Conservation (phyloP, 352 stramenopile genomes). For the Pythium pyrilobum region DNA sequence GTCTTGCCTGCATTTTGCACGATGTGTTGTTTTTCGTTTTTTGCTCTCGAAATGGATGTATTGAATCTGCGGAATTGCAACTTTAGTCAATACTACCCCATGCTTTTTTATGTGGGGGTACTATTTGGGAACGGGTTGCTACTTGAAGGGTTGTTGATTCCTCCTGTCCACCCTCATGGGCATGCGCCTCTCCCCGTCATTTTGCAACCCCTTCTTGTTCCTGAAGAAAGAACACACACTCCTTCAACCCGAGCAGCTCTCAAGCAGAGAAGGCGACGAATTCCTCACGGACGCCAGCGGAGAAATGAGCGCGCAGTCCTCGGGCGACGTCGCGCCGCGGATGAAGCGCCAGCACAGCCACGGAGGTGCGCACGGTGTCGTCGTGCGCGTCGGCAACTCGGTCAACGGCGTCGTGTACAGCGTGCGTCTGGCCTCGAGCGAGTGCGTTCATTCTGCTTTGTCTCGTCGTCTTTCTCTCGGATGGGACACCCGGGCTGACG, state of each 20-base stretch:
- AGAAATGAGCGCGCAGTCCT: slow-evolving; percentile 1
- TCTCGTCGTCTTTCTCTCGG: background rate
- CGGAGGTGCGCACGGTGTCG: slow-evolving; percentile 16
- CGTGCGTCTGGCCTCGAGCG: slow-evolving; percentile 25
- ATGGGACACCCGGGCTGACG: no score
- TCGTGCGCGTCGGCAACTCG: slow-evolving; percentile 28
- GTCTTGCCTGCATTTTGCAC: slow-evolving; percentile 1
- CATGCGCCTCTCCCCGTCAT: no score
- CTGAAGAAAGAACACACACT: slow-evolving; percentile 22
- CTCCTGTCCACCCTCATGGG: background rate
- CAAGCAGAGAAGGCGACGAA: slow-evolving; percentile 1
- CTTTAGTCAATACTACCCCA: slow-evolving; percentile 4
- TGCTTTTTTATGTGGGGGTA: background rate
- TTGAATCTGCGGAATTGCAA: no score
- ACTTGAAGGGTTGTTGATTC: background rate
- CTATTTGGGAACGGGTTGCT: slow-evolving; percentile 1
- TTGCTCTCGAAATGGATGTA: slow-evolving; percentile 3
- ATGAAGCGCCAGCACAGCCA: slow-evolving; percentile 1
- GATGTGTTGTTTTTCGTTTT: no score
- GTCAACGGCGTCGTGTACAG: slow-evolving; percentile 22
- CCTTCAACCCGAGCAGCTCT: slow-evolving; percentile 18
- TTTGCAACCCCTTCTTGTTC: slow-evolving; percentile 14
- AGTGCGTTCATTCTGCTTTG: slow-evolving; percentile 29
- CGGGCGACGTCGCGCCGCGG: slow-evolving; percentile 4
- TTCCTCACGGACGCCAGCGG: background rate